A percentile compares a stretch with the other conserved stretches of the same genome.
These are phyloP conservation scores for Dothistroma pini DNA, from an alignment of 2,329 filamentous ascomycete genomes.

Conservation along the genomic window DNA sequence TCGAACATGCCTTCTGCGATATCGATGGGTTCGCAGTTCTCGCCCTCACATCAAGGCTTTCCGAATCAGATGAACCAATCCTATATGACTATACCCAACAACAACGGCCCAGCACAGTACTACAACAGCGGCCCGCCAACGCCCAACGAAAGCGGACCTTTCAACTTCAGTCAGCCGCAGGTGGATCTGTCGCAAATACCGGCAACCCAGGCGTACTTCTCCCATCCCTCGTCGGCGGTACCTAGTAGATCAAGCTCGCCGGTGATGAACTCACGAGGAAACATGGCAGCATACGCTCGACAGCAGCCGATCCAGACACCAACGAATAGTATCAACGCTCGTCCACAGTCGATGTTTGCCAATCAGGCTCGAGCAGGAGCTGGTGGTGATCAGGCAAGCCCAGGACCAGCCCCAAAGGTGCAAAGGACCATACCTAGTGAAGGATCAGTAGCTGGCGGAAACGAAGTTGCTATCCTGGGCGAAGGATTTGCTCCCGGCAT, in stretches of 20 bases:
- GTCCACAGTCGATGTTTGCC: conserved; percentile 19
- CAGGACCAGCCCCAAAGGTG: conserved; percentile 13
- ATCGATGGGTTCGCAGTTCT: conserved; percentile 36
- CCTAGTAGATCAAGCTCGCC: conserved; percentile 76
- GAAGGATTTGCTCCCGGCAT: conserved; percentile 74
- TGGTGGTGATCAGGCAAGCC: conserved; percentile 14
- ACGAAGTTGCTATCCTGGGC: conserved; percentile 81
- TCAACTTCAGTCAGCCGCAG: conserved; percentile 27
- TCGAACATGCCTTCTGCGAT: conserved; percentile 29
- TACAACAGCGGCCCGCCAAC: conserved; percentile 33
- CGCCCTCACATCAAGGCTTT: conserved; percentile 40
- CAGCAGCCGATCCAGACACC: conserved; percentile 31
- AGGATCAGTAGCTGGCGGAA: conserved; percentile 76
- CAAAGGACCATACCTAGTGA: conserved; percentile 67
- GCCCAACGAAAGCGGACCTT: conserved; percentile 27
- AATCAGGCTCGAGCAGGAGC: conserved; percentile 15
- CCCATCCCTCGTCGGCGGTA: conserved; percentile 31
- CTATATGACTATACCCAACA: conserved; percentile 34
- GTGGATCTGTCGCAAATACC: conserved; percentile 25
- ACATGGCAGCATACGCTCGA: conserved; percentile 34
- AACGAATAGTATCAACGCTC: conserved; percentile 22
- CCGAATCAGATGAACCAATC: conserved; percentile 25
- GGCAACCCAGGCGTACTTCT: conserved; percentile 30
- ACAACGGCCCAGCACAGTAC: conserved; percentile 28
- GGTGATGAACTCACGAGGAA: conserved; percentile 39